phyloP scores from a whole-genome alignment of 2,329 filamentous ascomycete genomes.

The Arthroderma sp. region DNA sequence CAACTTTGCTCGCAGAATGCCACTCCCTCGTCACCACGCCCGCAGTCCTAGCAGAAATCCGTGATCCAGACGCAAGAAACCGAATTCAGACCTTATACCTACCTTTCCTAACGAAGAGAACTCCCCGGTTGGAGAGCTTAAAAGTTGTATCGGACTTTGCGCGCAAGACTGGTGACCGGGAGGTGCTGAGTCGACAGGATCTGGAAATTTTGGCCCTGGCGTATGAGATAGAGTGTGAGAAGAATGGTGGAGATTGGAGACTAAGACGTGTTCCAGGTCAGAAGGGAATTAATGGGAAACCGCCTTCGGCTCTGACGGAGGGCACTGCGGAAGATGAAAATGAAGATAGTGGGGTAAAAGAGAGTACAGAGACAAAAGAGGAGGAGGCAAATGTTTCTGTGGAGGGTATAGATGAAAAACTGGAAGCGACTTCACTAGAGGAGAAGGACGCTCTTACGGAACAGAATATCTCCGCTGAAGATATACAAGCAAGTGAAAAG shows the following conservation, averaged over 20 bases:
- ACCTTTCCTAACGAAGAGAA: slow-evolving; percentile 69
- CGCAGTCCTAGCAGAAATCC: slow-evolving; percentile 73
- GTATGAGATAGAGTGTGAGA: slow-evolving; percentile 88
- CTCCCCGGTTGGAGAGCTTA: slow-evolving; percentile 62
- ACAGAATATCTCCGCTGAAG: neutral
- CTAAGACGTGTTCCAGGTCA: slow-evolving; percentile 67
- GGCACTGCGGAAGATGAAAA: slow-evolving; percentile 10
- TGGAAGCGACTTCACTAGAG: slow-evolving; percentile 18
- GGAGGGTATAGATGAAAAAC: slow-evolving; percentile 17
- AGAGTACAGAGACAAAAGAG: slow-evolving; percentile 11
- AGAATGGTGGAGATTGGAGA: slow-evolving; percentile 80
- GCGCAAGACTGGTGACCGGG: slow-evolving; percentile 73
- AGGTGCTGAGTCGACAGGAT: slow-evolving; percentile 79
- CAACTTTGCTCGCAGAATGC: slow-evolving; percentile 64
- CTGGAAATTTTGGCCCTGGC: slow-evolving; percentile 77
- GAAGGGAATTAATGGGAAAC: slow-evolving; percentile 59
- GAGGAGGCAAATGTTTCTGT: slow-evolving; percentile 12
- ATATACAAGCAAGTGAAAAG: too few relatives aligned
- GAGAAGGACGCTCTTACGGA: slow-evolving; percentile 1
- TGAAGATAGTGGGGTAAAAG: slow-evolving; percentile 16
- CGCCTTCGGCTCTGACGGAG: slow-evolving; percentile 29
- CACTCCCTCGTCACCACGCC: slow-evolving; percentile 72
- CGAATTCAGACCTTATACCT: slow-evolving; percentile 72
- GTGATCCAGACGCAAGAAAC: slow-evolving; percentile 65
- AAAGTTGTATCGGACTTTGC: slow-evolving; percentile 75